Evolutionary conservation across 2,329 filamentous ascomycete species (phyloP).

Genomic region (Didymellaceae sp.): DNA sequence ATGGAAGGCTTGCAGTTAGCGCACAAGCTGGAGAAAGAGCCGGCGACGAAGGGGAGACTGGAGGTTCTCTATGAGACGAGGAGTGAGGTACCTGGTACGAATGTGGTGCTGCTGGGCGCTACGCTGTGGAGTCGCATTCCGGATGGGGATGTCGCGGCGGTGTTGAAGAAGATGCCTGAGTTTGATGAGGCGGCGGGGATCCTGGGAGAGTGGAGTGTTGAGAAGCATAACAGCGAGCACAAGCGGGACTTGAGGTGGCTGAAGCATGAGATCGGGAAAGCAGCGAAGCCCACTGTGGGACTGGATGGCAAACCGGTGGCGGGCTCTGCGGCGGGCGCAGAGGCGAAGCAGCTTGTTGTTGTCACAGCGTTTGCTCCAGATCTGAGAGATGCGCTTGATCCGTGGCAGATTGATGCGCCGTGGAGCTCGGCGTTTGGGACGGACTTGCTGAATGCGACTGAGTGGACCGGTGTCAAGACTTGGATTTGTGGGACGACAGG

Average conservation of each 20-base stretch:
- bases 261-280: slow-evolving; percentile 36
- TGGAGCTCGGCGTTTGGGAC: slow-evolving; percentile 62
- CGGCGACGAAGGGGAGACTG: slow-evolving; percentile 43
- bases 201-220: slow-evolving; percentile 55
- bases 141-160: slow-evolving; percentile 45
- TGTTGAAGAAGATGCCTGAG: slow-evolving; percentile 59
- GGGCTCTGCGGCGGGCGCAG: background rate
- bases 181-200: slow-evolving; percentile 58
- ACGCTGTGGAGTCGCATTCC: slow-evolving; percentile 64
- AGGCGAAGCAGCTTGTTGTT: slow-evolving; percentile 52
- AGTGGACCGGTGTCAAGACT: slow-evolving; percentile 51
- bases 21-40: slow-evolving; percentile 37
- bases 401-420: slow-evolving; percentile 56
- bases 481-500: slow-evolving; percentile 59
- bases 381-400: slow-evolving; percentile 57
- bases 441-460: slow-evolving; percentile 54
- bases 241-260: slow-evolving; percentile 60
- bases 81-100: slow-evolving; percentile 51
- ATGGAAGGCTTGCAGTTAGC: slow-evolving; percentile 36
- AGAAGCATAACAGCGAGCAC: slow-evolving; percentile 59
- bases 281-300: background rate
- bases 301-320: slow-evolving; percentile 6
- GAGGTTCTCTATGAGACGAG: slow-evolving; percentile 54
- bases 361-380: slow-evolving; percentile 66
- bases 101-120: slow-evolving; percentile 62